Evolutionary conservation across 768 basidiomycete genomes (phyloP).

Genomic region (Leccinum olivaceopallidum): DNA sequence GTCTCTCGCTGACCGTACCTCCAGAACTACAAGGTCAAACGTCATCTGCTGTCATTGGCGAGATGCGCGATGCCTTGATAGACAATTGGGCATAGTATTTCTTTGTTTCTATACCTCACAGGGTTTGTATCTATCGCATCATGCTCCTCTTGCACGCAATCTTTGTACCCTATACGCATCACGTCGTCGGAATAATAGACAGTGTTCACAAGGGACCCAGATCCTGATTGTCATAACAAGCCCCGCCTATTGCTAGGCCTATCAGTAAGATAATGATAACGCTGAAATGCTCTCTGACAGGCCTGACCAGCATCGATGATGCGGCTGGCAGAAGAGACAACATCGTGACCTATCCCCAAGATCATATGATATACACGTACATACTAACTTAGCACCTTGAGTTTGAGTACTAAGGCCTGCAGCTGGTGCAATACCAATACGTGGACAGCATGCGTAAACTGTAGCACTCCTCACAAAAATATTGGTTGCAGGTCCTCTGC

Average conservation of each 20-base stretch:
- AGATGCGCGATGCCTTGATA: conserved; percentile 89
- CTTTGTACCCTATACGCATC: conserved; percentile 20
- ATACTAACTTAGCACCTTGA: no score
- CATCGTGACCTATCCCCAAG: no score
- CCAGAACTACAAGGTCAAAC: conserved; percentile 85
- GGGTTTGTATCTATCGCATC: neutral
- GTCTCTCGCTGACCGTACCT: conserved; percentile 5
- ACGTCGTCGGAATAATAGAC: conserved; percentile 16
- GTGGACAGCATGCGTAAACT: no score
- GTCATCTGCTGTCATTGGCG: conserved; percentile 79
- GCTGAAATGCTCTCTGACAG: no score
- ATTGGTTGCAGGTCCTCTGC: conserved; percentile 2
- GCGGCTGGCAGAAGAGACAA: no score
- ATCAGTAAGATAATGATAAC: no score
- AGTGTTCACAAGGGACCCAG: conserved; percentile 6
- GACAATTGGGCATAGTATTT: conserved; percentile 79
- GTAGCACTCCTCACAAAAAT: no score
- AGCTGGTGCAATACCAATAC: no score
- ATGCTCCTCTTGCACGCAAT: conserved; percentile 17
- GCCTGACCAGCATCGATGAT: no score
- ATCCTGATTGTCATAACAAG: conserved; percentile 15
- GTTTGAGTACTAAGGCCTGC: no score
- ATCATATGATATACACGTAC: no score
- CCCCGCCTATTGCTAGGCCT: no score
- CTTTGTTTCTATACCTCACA: conserved; percentile 8